Percentiles rank a stretch among this genome's conserved stretches.
Evolutionary conservation across 495 filamentous ascomycete genomes (phyloP).

Genomic region (Penicillium steckii): DNA sequence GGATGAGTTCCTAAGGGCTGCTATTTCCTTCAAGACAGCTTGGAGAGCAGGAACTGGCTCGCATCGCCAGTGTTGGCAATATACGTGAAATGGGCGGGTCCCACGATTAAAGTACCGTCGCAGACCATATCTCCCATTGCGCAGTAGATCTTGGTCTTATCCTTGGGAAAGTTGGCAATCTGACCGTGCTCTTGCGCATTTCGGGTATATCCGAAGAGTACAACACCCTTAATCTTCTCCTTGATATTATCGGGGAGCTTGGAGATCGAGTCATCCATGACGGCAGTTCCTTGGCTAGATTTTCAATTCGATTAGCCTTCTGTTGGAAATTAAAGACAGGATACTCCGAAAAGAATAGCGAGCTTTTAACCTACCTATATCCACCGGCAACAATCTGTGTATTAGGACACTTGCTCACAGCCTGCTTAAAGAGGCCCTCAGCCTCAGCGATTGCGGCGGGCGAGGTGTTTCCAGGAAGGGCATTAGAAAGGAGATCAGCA

Average conservation of each 20-base stretch:
- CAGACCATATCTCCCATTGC: conserved; percentile 52
- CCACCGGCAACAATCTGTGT: conserved; percentile 56
- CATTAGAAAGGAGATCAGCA: conserved; percentile 26
- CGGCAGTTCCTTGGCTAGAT: conserved; percentile 55
- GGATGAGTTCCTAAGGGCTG: too few relatives aligned
- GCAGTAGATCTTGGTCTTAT: conserved; percentile 51
- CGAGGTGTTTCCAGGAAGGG: conserved; percentile 27
- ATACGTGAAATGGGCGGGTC: conserved; percentile 48
- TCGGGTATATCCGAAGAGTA: conserved; percentile 58
- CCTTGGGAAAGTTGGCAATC: conserved; percentile 45
- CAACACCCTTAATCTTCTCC: conserved; percentile 51
- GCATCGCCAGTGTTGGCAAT: conserved; percentile 21
- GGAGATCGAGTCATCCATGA: conserved; percentile 50
- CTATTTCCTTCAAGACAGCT: too few relatives aligned
- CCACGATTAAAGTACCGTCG: conserved; percentile 48
- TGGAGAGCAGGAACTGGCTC: conserved; percentile 15
- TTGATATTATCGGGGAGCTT: conserved; percentile 36
- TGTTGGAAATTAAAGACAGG: not conserved
- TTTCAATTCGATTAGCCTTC: conserved; percentile 2
- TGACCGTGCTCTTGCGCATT: conserved; percentile 49
- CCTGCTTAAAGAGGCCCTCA: conserved; percentile 35
- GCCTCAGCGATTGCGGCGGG: conserved; percentile 42
- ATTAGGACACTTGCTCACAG: conserved; percentile 47
- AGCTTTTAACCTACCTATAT: conserved; percentile 35
- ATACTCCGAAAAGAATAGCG: not conserved